Evolutionary conservation across 2,329 filamentous ascomycete species (phyloP).

Genomic region (Alternaria alternata): DNA sequence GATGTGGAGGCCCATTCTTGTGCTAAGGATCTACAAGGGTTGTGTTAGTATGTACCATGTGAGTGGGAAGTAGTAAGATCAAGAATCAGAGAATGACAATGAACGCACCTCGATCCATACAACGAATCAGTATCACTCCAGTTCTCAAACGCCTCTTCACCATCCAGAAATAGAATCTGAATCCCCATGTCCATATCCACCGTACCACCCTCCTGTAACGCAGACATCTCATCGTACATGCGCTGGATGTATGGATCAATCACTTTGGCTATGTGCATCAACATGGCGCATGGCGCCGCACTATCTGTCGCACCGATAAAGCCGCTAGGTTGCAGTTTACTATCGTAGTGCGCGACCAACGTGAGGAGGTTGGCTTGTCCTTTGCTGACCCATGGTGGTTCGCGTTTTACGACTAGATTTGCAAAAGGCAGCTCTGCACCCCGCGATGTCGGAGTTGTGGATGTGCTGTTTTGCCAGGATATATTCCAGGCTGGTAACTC

Average conservation of each 20-base stretch:
- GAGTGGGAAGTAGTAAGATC: neutral
- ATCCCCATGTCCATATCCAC: constrained; percentile 82
- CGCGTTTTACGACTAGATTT: constrained; percentile 85
- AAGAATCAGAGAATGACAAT: neutral
- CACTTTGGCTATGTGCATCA: constrained; percentile 83
- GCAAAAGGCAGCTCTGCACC: constrained; percentile 78
- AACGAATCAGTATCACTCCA: constrained; percentile 87
- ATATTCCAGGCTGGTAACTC: constrained; percentile 81
- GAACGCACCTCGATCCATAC: constrained; percentile 79
- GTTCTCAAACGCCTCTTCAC: constrained; percentile 85
- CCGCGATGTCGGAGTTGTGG: constrained; percentile 78
- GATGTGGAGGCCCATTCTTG: constrained; percentile 77
- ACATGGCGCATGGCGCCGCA: constrained; percentile 91
- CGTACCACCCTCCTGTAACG: constrained; percentile 58
- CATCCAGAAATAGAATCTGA: constrained; percentile 89
- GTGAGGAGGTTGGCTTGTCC: constrained; percentile 84
- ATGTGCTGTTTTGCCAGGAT: constrained; percentile 88
- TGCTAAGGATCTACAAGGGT: constrained; percentile 67
- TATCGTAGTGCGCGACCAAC: constrained; percentile 94
- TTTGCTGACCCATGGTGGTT: constrained; percentile 79
- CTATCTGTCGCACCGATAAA: constrained; percentile 96
- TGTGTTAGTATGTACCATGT: neutral
- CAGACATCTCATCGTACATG: constrained; percentile 81
- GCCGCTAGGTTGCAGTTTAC: constrained; percentile 77
- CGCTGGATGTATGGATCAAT: constrained; percentile 80